Base-by-base conservation (phyloP, 2,329 filamentous ascomycete genomes). In the Amylocarpus encephaloides region DNA sequence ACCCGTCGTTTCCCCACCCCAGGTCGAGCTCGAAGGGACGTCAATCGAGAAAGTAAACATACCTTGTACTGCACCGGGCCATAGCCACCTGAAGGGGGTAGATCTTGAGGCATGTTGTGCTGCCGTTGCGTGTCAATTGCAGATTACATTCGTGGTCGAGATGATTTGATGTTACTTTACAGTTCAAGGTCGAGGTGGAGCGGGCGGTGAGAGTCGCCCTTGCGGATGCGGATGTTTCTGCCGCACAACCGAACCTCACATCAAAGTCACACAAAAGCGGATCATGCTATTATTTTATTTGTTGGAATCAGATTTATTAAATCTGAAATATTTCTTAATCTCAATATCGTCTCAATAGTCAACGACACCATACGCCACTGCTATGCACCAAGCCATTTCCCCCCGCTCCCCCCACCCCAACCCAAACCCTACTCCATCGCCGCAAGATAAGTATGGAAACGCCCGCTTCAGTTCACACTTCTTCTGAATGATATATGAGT, bases 51-150 rank as follows among this genome's bases (percentile, higher is more conserved):
- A 16, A 13, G 29, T 45, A 33, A 53, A 73, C 77, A 66, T 71
- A 91, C 87, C 83, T 95, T 95, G 79, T 96, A 98, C 75, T 98
- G 93, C 60, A 98, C 86, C 71, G 92, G 85, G 71, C 83, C 86
- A 73, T 98, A 98, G 78, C 93, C 93, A 76, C 92, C 93, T 67
- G 73, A 71, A 64, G 93, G 93, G 76, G 93, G 93, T 82, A 98
- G 88, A 78, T 98, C 93, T 80, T 97, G 91, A 76, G 87, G 84
- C 92, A 97, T 96, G 67, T 59, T 83, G 76, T 48, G 33, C 12
- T 35, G 32, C 45, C 22, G 46, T 51, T 26, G 29, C 42, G 19
- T 19, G 35, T 45, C 34, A 42, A 43, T 52, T 44, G 42, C 33
- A 19, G 43, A n/a, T 47, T 29, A 47, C 18, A 26, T 26, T 26